Conservation (phyloP, 805 yeast species). For the Yueomyces sp. region DNA sequence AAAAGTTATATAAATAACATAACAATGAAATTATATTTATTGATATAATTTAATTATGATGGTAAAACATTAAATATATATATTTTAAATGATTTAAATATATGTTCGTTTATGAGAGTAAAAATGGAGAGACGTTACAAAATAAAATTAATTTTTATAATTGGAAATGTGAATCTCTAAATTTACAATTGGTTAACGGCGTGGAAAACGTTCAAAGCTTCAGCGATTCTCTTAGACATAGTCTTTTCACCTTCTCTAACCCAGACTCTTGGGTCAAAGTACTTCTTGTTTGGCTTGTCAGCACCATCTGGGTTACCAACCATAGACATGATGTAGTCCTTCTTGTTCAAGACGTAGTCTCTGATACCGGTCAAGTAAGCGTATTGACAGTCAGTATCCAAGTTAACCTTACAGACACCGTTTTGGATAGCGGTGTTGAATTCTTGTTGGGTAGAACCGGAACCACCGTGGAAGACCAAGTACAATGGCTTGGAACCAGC, state of each 20-base stretch:
- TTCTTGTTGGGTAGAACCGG: slow-evolving; percentile 90
- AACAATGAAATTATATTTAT: too few relatives aligned
- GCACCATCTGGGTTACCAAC: slow-evolving; percentile 99
- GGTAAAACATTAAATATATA: too few relatives aligned
- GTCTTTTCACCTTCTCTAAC: slow-evolving; percentile 99
- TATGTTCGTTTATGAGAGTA: too few relatives aligned
- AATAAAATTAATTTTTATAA: too few relatives aligned
- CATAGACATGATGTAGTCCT: slow-evolving; percentile 78
- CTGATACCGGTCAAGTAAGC: slow-evolving; percentile 96
- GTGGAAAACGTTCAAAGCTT: slow-evolving; percentile 80
- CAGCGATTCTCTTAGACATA: slow-evolving; percentile 74
- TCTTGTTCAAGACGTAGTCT: slow-evolving; percentile 90
- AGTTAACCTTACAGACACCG: slow-evolving; percentile 98
- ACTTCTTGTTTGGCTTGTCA: slow-evolving; percentile 99
- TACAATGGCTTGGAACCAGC: slow-evolving; percentile 57
- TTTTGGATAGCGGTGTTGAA: slow-evolving; percentile 78
- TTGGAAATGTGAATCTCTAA: neutral
- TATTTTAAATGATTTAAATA: too few relatives aligned
- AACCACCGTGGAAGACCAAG: slow-evolving; percentile 99
- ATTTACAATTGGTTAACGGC: slow-evolving; percentile 46
- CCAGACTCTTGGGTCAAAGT: slow-evolving; percentile 99
- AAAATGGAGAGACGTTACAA: too few relatives aligned
- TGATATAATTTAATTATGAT: too few relatives aligned
- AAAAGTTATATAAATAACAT: too few relatives aligned
- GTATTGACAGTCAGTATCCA: slow-evolving; percentile 98